These are phyloP conservation scores for Tuber brumale DNA, from an alignment of 495 filamentous ascomycete genomes.

Conservation along the genomic window DNA sequence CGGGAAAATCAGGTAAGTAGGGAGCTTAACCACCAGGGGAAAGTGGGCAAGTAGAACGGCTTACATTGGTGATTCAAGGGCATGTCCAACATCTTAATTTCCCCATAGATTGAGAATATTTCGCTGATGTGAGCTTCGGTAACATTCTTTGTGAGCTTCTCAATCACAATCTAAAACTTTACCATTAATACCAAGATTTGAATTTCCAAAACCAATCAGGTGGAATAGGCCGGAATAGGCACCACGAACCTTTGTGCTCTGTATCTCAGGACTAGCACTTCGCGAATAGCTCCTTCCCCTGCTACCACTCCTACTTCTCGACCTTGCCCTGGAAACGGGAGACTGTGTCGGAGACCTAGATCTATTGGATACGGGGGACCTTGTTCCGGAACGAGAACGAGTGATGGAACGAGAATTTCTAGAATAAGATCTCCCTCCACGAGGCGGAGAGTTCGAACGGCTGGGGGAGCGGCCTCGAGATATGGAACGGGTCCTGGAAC, in stretches of 20 bases:
- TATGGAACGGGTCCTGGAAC: slow-evolving; percentile 16
- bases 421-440: slow-evolving; percentile 31
- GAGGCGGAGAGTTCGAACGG: slow-evolving; percentile 35
- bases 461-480: slow-evolving; percentile 25
- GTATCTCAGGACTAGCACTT: slow-evolving; percentile 39
- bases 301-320: slow-evolving; percentile 30
- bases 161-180: slow-evolving; percentile 73
- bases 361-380: slow-evolving; percentile 23
- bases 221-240: background rate
- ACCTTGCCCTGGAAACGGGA: slow-evolving; percentile 20
- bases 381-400: slow-evolving; percentile 28
- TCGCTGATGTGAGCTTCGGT: slow-evolving; percentile 80
- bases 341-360: slow-evolving; percentile 20
- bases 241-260: slow-evolving; percentile 40
- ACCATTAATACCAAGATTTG: background rate
- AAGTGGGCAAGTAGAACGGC: slow-evolving; percentile 27
- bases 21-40: background rate
- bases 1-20: slow-evolving; percentile 19
- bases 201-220: background rate
- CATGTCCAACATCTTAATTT: slow-evolving; percentile 77
- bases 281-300: slow-evolving; percentile 36
- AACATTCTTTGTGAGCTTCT: slow-evolving; percentile 94
- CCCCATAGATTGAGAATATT: slow-evolving; percentile 84
- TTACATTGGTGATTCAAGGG: slow-evolving; percentile 82
- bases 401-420: slow-evolving; percentile 25